Base-by-base conservation (phyloP, 345 rosid species). In the Adansonia digitata region DNA sequence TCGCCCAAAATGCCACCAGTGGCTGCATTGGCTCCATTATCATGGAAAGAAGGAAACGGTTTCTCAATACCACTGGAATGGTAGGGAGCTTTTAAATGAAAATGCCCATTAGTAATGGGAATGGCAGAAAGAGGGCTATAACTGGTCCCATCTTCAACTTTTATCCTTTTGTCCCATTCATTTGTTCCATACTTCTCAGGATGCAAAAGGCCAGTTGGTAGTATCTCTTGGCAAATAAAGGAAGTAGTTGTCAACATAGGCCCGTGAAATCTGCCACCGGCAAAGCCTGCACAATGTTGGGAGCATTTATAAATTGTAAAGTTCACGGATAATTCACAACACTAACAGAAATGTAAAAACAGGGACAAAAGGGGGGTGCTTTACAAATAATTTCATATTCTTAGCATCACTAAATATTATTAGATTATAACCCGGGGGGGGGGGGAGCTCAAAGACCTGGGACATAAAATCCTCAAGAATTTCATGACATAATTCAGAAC, bases 141-240 rank as follows among this genome's bases (percentile, higher is more conserved):
- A 64, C 62, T 77, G 63, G 80, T 81, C 59, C 80, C 83, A 18
- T 86, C 84, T 83, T 86, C 94, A 70, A 79, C 74, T 83, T 88
- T 89, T 79, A 88, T 37, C 5, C 49, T 81, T 72, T 81, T 84
- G 80, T 75, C 81, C 80, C 82, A 77, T 69, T 89, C 81, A 63
- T 81, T 81, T 14, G 82, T 40, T 66, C 79, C 86, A 79, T 78
- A 83, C 51, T 73, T 87, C 71, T 78, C 85, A 48, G 82, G 76
- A 79, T 87, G 75, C 53, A 82, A 53, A 56, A 77, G 73, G 69
- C 69, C 79, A 45, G 73, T 51, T 0, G 90, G 84, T 40, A 87
- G 83, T 51, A 84, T 56, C 49, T 88, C 92, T 77, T 85, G 86
- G 83, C 90, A 87, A 60, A 87, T 79, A 62, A 91, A 86, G 46